A percentile compares a stretch with the other conserved stretches of the same genome.
Conservation (phyloP, 2,329 filamentous ascomycete species). For the Colletotrichum karsti region DNA sequence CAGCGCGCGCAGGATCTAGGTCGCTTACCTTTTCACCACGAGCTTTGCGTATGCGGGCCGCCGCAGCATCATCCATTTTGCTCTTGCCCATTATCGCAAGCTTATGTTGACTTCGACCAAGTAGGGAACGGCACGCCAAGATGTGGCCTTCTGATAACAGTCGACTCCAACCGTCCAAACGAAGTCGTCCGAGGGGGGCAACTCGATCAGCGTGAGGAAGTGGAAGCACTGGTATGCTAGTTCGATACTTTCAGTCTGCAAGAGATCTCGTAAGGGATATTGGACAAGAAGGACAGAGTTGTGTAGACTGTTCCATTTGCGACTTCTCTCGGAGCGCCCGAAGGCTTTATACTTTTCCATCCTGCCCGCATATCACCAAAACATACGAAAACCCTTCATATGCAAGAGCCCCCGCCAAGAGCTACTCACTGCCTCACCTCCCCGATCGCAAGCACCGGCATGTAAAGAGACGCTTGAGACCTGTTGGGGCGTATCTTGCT, state of each 20-base stretch:
- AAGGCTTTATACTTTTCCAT: neutral
- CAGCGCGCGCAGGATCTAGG: neutral
- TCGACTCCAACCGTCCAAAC: too few relatives aligned
- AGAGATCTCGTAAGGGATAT: too few relatives aligned
- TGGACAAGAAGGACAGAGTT: neutral
- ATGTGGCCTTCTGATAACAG: too few relatives aligned
- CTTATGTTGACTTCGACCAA: neutral
- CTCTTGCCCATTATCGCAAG: conserved; percentile 21
- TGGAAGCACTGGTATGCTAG: too few relatives aligned
- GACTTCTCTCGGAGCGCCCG: neutral
- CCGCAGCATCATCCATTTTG: conserved; percentile 53
- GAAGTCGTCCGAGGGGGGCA: too few relatives aligned
- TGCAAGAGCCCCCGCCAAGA: neutral
- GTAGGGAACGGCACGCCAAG: neutral
- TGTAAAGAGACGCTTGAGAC: neutral
- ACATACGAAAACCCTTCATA: neutral
- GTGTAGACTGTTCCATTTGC: neutral
- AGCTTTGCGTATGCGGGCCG: conserved; percentile 50
- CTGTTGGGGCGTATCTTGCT: neutral
- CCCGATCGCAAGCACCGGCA: neutral
- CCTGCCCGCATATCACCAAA: neutral
- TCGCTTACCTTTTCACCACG: conserved; percentile 47
- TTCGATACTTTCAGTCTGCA: too few relatives aligned
- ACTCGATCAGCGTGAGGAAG: too few relatives aligned
- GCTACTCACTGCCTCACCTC: neutral